Base-by-base conservation (phyloP, 768 basidiomycete species). In the Pleurotus eryngii region DNA sequence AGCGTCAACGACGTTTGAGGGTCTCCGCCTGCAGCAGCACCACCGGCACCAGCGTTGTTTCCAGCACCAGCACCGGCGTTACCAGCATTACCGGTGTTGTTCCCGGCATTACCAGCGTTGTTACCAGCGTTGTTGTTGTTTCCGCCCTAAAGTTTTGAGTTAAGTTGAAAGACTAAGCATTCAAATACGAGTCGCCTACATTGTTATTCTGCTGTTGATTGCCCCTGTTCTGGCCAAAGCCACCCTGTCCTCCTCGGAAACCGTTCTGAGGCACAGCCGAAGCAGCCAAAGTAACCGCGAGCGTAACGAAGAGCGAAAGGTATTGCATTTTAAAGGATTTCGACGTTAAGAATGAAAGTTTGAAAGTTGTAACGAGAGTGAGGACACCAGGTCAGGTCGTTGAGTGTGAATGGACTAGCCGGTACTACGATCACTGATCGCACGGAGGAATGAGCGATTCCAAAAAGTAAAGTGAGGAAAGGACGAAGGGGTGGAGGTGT, bases 1-100 rank as follows among this genome's bases (percentile, higher is more conserved):
- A 76, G 68, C 45, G 72, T 75, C 39, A 77, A 59, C 1, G 79
- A 82, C 9, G 68, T 66, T 63, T 84, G 83, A 7, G 74, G 58
- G 59, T 84, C 76, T 27, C 64, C 64, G 55, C 57, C 65, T 67
- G 65, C 63, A 24, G 57, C 58, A 27, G 61, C 59, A 26, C 24
- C 24, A 26, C 24, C 24, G 24, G 24, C 24, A 5, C 63, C 49
- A 60, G 56, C 20, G 9, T 22, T 50, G 46, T 58, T 45, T 14
- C 43, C 56, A 24, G 48, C 48, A n/a, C 47, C 42, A n/a, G 56
- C 53, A 0, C 12, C 24, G 27, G 27, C 27, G 27, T 30, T 30
- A 30, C 30, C 30, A 7, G 30, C 30, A 7, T 35, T 35, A 6
- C 15, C 18, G 4, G 40, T 8, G 8, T 42, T 42, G 39, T 42